A percentile compares a stretch with the other conserved stretches of the same genome.
These are phyloP conservation scores for Aristolochia californica DNA, from an alignment of 164 flowering plant species.

Conservation along the genomic window DNA sequence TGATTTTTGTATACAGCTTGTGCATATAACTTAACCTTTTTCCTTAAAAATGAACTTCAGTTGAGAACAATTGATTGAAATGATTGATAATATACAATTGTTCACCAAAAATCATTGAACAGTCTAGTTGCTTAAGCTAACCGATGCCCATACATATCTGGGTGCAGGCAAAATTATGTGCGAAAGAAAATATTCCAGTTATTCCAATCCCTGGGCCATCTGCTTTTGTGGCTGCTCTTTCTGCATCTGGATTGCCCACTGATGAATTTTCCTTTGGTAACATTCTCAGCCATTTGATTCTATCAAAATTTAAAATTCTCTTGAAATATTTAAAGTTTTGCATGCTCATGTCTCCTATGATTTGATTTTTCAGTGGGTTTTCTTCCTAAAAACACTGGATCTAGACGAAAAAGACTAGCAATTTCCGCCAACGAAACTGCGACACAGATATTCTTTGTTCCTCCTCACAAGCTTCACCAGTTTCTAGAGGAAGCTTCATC, in stretches of 20 bases:
- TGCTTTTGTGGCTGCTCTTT: constrained; percentile 78
- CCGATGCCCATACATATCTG: too few relatives aligned
- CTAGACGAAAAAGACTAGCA: constrained; percentile 62
- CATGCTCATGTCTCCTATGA: neutral
- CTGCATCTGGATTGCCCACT: constrained; percentile 79
- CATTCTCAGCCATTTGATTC: too few relatives aligned
- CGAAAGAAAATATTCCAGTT: constrained; percentile 57
- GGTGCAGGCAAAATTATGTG: constrained; percentile 70
- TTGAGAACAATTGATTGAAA: too few relatives aligned
- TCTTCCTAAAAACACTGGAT: constrained; percentile 66
- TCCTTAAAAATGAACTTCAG: too few relatives aligned
- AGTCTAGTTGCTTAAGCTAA: too few relatives aligned
- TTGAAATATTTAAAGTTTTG: too few relatives aligned
- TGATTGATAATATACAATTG: too few relatives aligned
- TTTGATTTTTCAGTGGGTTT: constrained; percentile 64
- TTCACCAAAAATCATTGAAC: too few relatives aligned
- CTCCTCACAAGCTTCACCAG: constrained; percentile 80
- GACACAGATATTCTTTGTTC: constrained; percentile 91
- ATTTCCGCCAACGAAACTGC: constrained; percentile 56
- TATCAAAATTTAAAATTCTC: too few relatives aligned
- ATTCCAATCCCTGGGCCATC: constrained; percentile 92
- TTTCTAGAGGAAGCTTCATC: constrained; percentile 67
- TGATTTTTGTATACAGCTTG: too few relatives aligned
- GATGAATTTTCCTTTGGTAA: constrained; percentile 88
- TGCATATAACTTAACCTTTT: too few relatives aligned